These are phyloP conservation scores for Rubia tinctorum DNA, from an alignment of 305 asterid species.

Conservation along the genomic window DNA sequence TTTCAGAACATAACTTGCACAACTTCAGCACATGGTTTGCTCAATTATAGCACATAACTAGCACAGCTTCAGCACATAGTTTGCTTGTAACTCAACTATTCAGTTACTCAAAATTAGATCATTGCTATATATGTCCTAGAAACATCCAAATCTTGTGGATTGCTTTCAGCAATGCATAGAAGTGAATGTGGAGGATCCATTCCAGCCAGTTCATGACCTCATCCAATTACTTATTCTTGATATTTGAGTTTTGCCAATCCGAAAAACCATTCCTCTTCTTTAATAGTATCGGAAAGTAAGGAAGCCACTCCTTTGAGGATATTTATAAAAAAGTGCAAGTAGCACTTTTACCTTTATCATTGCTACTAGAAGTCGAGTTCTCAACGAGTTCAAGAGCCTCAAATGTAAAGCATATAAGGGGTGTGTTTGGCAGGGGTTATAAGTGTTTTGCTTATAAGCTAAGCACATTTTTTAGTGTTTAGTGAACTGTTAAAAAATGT, in stretches of 20 bases:
- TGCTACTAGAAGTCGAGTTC: slow-evolving; percentile 45
- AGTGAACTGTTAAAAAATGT: no score
- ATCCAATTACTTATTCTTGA: slow-evolving; percentile 43
- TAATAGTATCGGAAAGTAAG: slow-evolving; percentile 50
- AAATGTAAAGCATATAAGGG: slow-evolving; percentile 72
- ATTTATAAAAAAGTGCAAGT: slow-evolving; percentile 55
- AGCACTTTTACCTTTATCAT: slow-evolving; percentile 69
- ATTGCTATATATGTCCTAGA: no score
- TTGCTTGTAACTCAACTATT: no score
- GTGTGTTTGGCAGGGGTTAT: no score
- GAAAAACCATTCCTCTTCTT: slow-evolving; percentile 43
- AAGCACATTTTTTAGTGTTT: no score
- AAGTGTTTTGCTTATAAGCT: no score
- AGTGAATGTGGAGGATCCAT: slow-evolving; percentile 74
- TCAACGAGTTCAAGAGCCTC: slow-evolving; percentile 57
- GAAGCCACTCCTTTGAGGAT: slow-evolving; percentile 55
- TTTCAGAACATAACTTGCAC: no score
- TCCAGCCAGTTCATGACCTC: slow-evolving; percentile 83
- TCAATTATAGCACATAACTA: not conserved
- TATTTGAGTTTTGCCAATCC: slow-evolving; percentile 43
- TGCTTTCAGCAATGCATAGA: slow-evolving; percentile 74
- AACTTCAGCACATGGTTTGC: not conserved
- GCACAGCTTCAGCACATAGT: no score
- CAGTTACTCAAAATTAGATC: no score
- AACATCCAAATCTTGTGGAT: slow-evolving; percentile 62